Conservation (phyloP, 1,139 yeast genomes). For the Yamadazyma buinensis region DNA sequence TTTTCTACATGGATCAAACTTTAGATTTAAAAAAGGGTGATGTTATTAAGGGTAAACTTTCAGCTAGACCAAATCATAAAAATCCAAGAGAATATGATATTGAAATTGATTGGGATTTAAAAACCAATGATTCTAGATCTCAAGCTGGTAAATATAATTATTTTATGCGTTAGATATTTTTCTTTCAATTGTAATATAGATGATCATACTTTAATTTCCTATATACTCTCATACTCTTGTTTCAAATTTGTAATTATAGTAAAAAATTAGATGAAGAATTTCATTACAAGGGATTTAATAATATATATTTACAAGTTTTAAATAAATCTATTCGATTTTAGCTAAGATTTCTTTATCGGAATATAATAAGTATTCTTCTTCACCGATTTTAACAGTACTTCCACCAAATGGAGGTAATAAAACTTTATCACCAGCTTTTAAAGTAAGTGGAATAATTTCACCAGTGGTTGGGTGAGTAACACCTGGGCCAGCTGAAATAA, state of each 20-base stretch:
- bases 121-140: conserved; percentile 54
- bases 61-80: conserved; percentile 68
- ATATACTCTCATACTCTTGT: neutral
- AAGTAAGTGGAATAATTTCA: conserved; percentile 64
- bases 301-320: conserved; percentile 1
- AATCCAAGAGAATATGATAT: conserved; percentile 88
- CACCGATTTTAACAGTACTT: conserved; percentile 81
- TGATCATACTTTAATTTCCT: too few relatives aligned
- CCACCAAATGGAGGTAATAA: conserved; percentile 92
- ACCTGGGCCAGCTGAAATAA: conserved; percentile 85
- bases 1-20: conserved; percentile 84
- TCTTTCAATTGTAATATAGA: conserved; percentile 1
- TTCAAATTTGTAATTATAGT: neutral
- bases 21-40: conserved; percentile 79
- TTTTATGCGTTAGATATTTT: conserved; percentile 50
- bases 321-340: conserved; percentile 56
- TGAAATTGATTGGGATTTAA: conserved; percentile 56
- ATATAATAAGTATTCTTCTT: conserved; percentile 70
- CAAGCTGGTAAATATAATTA: conserved; percentile 57
- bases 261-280: too few relatives aligned
- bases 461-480: conserved; percentile 61
- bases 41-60: conserved; percentile 61
- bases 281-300: too few relatives aligned
- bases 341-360: conserved; percentile 95
- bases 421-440: conserved; percentile 86